Evolutionary conservation across 1,139 yeast genomes (phyloP).

Genomic region (Wickerhamomyces sp.): DNA sequence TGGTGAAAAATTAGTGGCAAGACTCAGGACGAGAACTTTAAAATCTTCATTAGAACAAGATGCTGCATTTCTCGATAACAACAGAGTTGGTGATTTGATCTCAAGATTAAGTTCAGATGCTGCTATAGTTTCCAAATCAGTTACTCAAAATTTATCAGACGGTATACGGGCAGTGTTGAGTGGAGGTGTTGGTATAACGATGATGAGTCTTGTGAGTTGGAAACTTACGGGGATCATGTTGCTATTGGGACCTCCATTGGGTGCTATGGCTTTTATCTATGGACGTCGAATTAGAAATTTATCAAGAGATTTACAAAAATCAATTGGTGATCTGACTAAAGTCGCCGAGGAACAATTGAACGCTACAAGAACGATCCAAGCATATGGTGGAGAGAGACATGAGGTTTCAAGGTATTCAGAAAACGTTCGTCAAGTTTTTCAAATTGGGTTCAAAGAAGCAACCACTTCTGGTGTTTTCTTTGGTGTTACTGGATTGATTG

Average conservation of each 20-base stretch:
- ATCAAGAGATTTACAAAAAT: constrained; percentile 75
- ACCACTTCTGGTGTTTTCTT: constrained; percentile 69
- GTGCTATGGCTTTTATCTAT: constrained; percentile 71
- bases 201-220: constrained; percentile 88
- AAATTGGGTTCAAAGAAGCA: constrained; percentile 79
- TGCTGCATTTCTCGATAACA: constrained; percentile 85
- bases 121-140: constrained; percentile 78
- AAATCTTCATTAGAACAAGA: constrained; percentile 80
- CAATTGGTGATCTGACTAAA: constrained; percentile 81
- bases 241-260: constrained; percentile 78
- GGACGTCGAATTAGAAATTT: constrained; percentile 75
- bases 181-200: constrained; percentile 76
- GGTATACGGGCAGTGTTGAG: constrained; percentile 80
- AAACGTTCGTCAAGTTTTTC: constrained; percentile 70
- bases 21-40: constrained; percentile 73
- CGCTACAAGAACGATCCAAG: constrained; percentile 81
- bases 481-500: constrained; percentile 78
- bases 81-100: constrained; percentile 89
- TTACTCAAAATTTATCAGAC: constrained; percentile 87
- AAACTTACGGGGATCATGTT: constrained; percentile 77
- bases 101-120: constrained; percentile 87
- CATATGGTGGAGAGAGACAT: constrained; percentile 77
- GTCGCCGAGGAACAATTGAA: constrained; percentile 93
- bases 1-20: constrained; percentile 85
- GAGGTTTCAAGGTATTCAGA: constrained; percentile 59